Base-by-base conservation (phyloP, 805 yeast species). In the Priceomyces haplophilus region DNA sequence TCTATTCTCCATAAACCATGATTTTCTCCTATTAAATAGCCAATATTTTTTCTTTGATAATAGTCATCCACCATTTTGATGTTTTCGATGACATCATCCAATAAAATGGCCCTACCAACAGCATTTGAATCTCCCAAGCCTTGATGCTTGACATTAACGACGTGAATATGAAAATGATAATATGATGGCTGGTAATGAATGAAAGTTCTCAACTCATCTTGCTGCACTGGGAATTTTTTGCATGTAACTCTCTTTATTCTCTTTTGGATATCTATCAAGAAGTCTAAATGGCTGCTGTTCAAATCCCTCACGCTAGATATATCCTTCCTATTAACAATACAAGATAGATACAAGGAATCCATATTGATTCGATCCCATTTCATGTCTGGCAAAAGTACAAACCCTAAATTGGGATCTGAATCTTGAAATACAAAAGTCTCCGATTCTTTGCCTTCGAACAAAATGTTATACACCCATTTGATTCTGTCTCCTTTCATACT, bases 181-280 rank as follows among this genome's bases (percentile, higher is more conserved):
- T 91, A 93, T 0, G 96, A 85, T 0, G 99, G 99, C 51, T 90
- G 98, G 62, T 93, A 86, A 67, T 93, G 99, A 38, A 93, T 75
- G 57, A 86, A 93, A 1, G 89, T 59, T 44, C 95, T 76, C 51
- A 93, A 59, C 51, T 82, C 77, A 56, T 84, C 83, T 0, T 66
- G 52, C 1, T 52, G 60, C 10, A 88, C 52, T 0, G 79, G 64
- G 44, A 45, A 70, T 43, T 49, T 59, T 27, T 56, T 55, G 19
- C 51, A 41, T 4, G 87, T 76, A 2, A 76, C 73, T 1, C 56
- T 49, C 41, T 66, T 62, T 8, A 88, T 73, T 17, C 72, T 73
- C 8, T 55, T 46, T 39, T 67, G 64, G 4, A 91, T 51, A 2
- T 54, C 45, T 44, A 70, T 59, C 42, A 93, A 67, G 69, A 83